These are phyloP conservation scores for Brassica hybrid DNA, from an alignment of 441 rosid species.

Conservation along the genomic window DNA sequence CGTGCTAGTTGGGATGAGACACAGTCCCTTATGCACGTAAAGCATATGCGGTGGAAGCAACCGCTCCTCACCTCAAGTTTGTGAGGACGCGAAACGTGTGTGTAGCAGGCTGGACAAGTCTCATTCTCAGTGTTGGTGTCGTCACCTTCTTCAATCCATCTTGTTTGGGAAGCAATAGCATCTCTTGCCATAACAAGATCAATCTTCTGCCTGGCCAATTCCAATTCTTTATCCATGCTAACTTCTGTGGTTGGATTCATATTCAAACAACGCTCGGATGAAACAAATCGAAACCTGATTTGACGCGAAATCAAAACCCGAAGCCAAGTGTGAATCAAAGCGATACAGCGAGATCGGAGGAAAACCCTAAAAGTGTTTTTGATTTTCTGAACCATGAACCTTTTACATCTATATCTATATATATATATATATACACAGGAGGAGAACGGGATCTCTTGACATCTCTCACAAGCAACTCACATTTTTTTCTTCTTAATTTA, in stretches of 20 bases:
- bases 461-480: background rate
- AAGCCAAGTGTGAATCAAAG: background rate
- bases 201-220: background rate
- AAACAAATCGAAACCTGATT: background rate
- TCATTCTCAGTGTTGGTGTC: background rate
- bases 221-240: background rate
- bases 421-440: background rate
- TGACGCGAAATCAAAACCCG: no score
- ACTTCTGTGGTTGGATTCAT: no score
- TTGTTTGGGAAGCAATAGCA: background rate
- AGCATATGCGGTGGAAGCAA: slow-evolving; percentile 5
- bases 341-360: background rate
- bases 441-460: background rate
- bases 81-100: background rate
- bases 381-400: background rate
- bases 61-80: background rate
- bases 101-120: slow-evolving; percentile 3
- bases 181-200: background rate
- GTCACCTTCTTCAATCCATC: background rate
- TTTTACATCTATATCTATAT: no score
- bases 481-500: no score
- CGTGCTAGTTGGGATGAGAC: background rate
- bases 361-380: background rate
- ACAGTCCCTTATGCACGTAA: background rate
- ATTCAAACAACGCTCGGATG: no score